Conservation (phyloP, 1,284 basidiomycete genomes). For the Apiotrichum gamsii region DNA sequence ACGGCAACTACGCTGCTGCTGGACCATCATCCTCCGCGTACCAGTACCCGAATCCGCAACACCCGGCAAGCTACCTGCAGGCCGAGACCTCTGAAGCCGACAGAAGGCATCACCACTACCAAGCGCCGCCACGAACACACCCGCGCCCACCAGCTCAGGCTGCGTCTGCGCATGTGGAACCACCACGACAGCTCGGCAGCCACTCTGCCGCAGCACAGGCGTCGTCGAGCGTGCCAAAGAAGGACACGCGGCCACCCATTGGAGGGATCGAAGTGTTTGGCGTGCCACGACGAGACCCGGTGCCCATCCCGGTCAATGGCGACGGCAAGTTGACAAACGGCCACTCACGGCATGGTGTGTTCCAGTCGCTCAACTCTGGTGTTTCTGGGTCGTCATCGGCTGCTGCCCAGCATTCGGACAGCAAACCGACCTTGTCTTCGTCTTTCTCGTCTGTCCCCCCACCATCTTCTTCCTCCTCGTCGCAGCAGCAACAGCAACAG, state of each 20-base stretch:
- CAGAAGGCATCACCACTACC: slow-evolving; percentile 1
- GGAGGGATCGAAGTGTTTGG: slow-evolving; percentile 4
- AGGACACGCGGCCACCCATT: too few species aligned
- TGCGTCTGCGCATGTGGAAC: not conserved
- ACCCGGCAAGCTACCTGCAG: slow-evolving; percentile 10
- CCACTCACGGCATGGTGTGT: not conserved
- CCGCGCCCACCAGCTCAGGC: not conserved
- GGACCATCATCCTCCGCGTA: slow-evolving; percentile 10
- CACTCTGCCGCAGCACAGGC: too few species aligned
- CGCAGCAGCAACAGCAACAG: too few species aligned
- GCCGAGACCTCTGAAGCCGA: slow-evolving; percentile 2
- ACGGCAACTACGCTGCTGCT: slow-evolving; percentile 6
- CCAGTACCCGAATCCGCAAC: slow-evolving; percentile 12
- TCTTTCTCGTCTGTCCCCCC: too few species aligned
- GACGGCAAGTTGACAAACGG: slow-evolving; percentile 10
- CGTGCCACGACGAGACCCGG: slow-evolving; percentile 1
- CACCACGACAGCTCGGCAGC: too few species aligned
- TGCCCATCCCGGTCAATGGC: slow-evolving; percentile 2
- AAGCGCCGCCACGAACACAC: not conserved
- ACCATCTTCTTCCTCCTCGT: too few species aligned
- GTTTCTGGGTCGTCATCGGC: too few species aligned
- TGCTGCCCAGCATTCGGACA: too few species aligned
- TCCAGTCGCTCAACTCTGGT: too few species aligned
- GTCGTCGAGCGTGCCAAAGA: not conserved
- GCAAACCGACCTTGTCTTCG: not conserved